Evolutionary conservation across 352 stramenopile species (phyloP).

Genomic region (Phytophthora sp.): DNA sequence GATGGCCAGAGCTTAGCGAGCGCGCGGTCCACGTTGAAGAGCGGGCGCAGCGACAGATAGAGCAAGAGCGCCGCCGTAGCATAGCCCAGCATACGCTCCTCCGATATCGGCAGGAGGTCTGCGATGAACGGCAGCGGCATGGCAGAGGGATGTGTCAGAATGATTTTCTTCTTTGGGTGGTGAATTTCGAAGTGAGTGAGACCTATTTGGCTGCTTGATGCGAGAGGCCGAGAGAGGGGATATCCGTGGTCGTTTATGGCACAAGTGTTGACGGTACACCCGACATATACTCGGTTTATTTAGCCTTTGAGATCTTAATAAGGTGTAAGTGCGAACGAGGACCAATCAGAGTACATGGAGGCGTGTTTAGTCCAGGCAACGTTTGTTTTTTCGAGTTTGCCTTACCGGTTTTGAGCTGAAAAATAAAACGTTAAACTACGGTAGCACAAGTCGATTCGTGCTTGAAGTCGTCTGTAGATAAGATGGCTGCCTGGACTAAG

Average conservation of each 20-base stretch:
- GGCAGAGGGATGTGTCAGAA: background rate
- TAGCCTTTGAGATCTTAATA: no score
- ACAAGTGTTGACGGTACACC: conserved; percentile 10
- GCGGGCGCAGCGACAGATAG: conserved; percentile 65
- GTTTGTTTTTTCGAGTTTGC: no score
- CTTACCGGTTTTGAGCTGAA: no score
- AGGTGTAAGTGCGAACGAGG: background rate
- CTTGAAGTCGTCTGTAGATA: no score
- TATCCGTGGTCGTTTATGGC: background rate
- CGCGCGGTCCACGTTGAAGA: conserved; percentile 75
- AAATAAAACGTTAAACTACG: no score
- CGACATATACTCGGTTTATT: background rate
- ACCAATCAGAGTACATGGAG: conserved; percentile 25
- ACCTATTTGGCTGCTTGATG: conserved; percentile 1
- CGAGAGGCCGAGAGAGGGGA: conserved; percentile 1
- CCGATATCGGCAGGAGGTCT: conserved; percentile 31
- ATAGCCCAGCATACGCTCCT: conserved; percentile 42
- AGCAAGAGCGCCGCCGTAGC: conserved; percentile 46
- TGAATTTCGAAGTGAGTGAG: conserved; percentile 21
- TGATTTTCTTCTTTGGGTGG: background rate
- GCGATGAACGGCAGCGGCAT: conserved; percentile 30
- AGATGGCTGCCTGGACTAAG: no score
- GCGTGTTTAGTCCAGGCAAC: conserved; percentile 27
- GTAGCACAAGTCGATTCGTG: no score
- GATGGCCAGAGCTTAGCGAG: conserved; percentile 65